phyloP scores from a whole-genome alignment of 2,329 filamentous ascomycete species.

The Xylaria sp. region DNA sequence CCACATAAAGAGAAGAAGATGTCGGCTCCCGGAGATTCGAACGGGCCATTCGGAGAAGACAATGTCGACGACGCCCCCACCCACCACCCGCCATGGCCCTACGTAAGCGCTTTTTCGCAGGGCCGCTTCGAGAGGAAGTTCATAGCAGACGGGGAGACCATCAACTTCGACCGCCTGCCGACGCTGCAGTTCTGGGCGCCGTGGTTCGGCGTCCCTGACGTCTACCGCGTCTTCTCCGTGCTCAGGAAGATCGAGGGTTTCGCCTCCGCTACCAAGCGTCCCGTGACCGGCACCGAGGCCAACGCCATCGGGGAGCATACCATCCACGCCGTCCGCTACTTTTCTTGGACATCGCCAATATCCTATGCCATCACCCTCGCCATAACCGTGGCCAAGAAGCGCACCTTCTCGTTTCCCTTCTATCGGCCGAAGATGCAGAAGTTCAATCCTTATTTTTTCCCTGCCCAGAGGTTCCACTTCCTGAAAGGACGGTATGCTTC shows the following conservation, averaged over 20 bases:
- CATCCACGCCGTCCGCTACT: constrained; percentile 45
- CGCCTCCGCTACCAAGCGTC: constrained; percentile 34
- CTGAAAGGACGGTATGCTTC: constrained; percentile 44
- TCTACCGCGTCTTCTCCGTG: constrained; percentile 18
- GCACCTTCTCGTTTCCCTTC: constrained; percentile 55
- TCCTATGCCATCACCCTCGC: constrained; percentile 39
- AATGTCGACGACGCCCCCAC: constrained; percentile 17
- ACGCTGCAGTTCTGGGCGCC: constrained; percentile 33
- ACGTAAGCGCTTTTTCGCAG: constrained; percentile 25
- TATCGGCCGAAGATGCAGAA: constrained; percentile 49
- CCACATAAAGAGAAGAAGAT: neutral
- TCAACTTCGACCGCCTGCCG: constrained; percentile 44
- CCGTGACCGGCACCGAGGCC: constrained; percentile 45
- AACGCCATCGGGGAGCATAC: constrained; percentile 43
- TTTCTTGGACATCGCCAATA: constrained; percentile 47
- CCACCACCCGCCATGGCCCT: constrained; percentile 42
- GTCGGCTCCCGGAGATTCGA: constrained; percentile 2
- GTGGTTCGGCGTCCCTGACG: constrained; percentile 1
- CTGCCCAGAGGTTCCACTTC: constrained; percentile 39
- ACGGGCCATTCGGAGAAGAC: neutral
- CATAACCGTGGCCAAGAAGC: constrained; percentile 46
- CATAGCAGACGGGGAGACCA: constrained; percentile 44
- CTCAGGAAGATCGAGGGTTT: constrained; percentile 20
- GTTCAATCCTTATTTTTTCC: constrained; percentile 50
- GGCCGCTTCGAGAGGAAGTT: constrained; percentile 39